phyloP scores from a whole-genome alignment of 495 filamentous ascomycete genomes.

The Podospora anserina region DNA sequence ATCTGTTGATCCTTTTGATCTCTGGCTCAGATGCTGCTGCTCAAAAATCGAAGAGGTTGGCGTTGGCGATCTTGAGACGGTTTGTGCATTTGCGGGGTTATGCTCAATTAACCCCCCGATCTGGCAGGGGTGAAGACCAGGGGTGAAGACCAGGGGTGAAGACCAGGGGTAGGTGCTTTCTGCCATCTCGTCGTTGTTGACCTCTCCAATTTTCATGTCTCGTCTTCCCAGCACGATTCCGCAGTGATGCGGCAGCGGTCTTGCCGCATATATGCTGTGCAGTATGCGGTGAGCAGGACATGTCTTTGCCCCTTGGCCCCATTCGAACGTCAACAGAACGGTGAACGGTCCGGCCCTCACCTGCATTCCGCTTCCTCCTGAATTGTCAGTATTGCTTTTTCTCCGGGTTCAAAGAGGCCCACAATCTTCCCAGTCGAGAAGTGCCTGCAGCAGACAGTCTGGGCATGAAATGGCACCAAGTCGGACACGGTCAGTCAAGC shows the following conservation, averaged over 20 bases:
- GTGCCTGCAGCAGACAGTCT: background rate
- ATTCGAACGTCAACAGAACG: background rate
- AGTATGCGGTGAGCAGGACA: background rate
- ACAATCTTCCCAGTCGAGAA: constrained; percentile 5
- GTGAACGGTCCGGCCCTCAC: constrained; percentile 1
- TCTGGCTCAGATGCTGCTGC: background rate
- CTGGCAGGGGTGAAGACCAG: background rate
- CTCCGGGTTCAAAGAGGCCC: background rate
- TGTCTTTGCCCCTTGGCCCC: background rate
- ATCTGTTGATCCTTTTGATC: background rate
- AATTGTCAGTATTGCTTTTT: constrained; percentile 1
- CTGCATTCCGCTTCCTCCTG: constrained; percentile 1
- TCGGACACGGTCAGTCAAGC: background rate
- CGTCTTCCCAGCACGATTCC: background rate
- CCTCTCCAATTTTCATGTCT: background rate
- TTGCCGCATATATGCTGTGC: background rate
- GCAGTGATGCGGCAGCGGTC: background rate
- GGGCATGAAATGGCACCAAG: background rate
- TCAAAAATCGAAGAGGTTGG: background rate
- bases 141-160: background rate
- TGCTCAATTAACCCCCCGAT: background rate
- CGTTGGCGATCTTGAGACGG: background rate
- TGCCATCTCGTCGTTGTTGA: background rate
- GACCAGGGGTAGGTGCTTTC: background rate
- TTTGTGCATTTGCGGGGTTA: background rate